These are phyloP conservation scores for Solanum etuberosum DNA, from an alignment of 257 asterid genomes.

Conservation along the genomic window DNA sequence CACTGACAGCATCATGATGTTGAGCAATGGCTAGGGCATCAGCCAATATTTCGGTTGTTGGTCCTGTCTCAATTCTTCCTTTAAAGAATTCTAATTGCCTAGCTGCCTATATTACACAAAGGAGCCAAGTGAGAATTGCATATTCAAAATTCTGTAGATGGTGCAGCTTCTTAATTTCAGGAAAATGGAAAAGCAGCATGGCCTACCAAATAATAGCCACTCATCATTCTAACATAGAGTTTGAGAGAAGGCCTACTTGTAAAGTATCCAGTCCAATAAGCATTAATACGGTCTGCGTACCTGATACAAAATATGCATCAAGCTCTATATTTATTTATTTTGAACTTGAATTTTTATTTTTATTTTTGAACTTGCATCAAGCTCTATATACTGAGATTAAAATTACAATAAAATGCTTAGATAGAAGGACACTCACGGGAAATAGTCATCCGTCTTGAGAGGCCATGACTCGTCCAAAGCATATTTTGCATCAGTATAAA, in stretches of 20 bases:
- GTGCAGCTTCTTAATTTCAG: background rate
- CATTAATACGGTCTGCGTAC: conserved; percentile 83
- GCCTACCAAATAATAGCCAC: conserved; percentile 85
- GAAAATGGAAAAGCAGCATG: conserved; percentile 3
- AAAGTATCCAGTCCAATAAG: conserved; percentile 97
- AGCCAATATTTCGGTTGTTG: conserved; percentile 62
- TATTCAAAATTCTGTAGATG: background rate
- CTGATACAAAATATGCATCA: conserved; percentile 27
- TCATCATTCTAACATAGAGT: conserved; percentile 72
- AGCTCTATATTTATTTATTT: background rate
- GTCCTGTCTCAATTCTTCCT: conserved; percentile 63
- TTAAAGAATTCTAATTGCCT: conserved; percentile 68
- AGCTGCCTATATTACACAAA: conserved; percentile 69
- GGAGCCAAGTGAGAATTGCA: conserved; percentile 11
- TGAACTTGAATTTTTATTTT: no score
- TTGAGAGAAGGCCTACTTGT: conserved; percentile 85
- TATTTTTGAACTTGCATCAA: background rate
- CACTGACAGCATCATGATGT: conserved; percentile 95
- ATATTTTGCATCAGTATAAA: conserved; percentile 85
- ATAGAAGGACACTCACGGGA: conserved; percentile 60
- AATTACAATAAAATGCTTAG: background rate
- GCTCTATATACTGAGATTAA: background rate
- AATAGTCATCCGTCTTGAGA: conserved; percentile 76
- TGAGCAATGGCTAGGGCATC: conserved; percentile 87
- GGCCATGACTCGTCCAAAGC: conserved; percentile 85